Percentiles rank a stretch among this genome's conserved stretches.
These are phyloP conservation scores for Helicocarpus griseus DNA, from an alignment of 2,329 filamentous ascomycete genomes.

Conservation along the genomic window DNA sequence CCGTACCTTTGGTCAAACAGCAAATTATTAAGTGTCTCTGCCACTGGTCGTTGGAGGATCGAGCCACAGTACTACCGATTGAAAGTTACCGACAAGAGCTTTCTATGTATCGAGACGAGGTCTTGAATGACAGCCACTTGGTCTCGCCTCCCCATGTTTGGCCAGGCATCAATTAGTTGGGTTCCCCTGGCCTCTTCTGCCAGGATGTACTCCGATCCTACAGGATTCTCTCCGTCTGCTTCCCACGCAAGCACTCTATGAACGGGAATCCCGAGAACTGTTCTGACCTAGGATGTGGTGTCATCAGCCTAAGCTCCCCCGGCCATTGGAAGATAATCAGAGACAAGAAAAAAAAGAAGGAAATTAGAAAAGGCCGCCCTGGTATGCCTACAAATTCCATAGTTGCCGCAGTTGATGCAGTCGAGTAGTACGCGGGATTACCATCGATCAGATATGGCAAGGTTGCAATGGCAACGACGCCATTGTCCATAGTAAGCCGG, in stretches of 20 bases:
- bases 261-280: neutral
- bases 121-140: conserved; percentile 3
- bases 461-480: neutral
- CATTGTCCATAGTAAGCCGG: conserved; percentile 12
- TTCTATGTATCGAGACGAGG: conserved; percentile 12
- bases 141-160: conserved; percentile 7
- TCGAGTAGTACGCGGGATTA: neutral
- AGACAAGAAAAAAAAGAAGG: neutral
- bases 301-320: neutral
- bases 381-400: conserved; percentile 5
- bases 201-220: conserved; percentile 1
- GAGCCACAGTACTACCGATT: neutral
- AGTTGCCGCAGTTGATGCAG: neutral
- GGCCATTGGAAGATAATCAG: no score
- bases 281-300: neutral
- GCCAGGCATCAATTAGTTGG: neutral
- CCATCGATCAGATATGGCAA: conserved; percentile 3
- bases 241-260: conserved; percentile 3
- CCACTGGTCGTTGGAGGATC: neutral
- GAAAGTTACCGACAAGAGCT: neutral
- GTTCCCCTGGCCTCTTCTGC: neutral
- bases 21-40: neutral
- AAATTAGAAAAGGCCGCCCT: conserved; percentile 11
- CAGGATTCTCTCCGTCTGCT: neutral
- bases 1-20: neutral